Base-by-base conservation (phyloP, 2,329 filamentous ascomycete genomes). In the Alternaria tenuissima region DNA sequence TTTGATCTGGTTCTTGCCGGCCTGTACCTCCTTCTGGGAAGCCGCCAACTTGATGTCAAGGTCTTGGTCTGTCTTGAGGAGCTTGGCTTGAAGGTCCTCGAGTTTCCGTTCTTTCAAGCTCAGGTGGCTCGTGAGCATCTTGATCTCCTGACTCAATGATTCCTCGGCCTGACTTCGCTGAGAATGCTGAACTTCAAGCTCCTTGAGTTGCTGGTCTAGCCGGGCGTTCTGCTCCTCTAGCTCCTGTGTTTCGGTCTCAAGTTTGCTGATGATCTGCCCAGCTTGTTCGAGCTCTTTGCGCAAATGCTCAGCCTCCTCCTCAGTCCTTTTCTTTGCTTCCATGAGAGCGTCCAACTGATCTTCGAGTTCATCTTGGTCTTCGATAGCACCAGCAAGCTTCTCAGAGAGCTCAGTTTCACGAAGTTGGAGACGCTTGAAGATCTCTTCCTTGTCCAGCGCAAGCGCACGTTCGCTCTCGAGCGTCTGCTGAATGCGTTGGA, bases 361-460 rank as follows among this genome's bases (percentile, higher is more conserved):
- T 78, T 99, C 95, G 1, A 99, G 86, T 55, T 90, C 89, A 75
- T 98, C 94, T 76, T 98, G 94, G 70, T 99, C 96, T 22, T 96
- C 91, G 61, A 98, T 88, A 30, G 94, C 94, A 39, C 92, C 94
- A 38, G 93, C 87, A 28, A 99, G 86, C 81, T 98, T 97, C 73
- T 99, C 96, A 53, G 90, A 92, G 4, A 99, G 86, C 76, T 99
- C 94, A 11, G 89, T 86, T 79, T 99, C 95, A n/a, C 95, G 91
- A 54, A 90, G 83, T 75, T 97, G 95, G 22, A 99, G 84, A n/a
- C 96, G 88, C 76, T 94, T 96, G 84, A 98, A 99, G 61, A 99
- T 99, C 73, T 99, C 95, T 76, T 99, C 96, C 77, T 99, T 99
- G 79, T 99, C 95, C 5, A 99, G 83, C 1, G 95, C 95, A 42